A percentile compares a stretch with the other conserved stretches of the same genome.
These are phyloP conservation scores for Hamamelis virginiana DNA, from an alignment of 164 flowering plant species.

Conservation along the genomic window DNA sequence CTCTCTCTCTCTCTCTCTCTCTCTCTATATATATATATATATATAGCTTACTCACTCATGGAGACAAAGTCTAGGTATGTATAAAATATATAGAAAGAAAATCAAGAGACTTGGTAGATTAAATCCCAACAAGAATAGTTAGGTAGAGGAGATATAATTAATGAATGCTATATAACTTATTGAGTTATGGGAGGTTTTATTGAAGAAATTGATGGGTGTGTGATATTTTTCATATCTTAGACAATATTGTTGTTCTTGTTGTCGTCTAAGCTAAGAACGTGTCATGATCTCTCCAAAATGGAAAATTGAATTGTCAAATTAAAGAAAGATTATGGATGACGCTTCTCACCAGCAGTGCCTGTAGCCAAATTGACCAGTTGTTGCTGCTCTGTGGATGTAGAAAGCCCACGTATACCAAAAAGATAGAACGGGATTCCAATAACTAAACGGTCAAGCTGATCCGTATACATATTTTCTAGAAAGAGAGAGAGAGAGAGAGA, in stretches of 20 bases:
- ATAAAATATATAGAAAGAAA: not conserved
- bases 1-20: no score
- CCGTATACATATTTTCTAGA: no score
- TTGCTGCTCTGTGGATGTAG: slow-evolving; percentile 5
- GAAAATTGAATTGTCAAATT: not conserved
- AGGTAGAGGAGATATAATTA: no score
- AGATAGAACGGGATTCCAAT: not conserved
- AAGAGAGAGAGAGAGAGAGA: no score
- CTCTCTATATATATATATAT: no score
- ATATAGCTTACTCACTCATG: no score
- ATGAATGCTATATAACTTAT: not conserved
- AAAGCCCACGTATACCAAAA: slow-evolving; percentile 10
- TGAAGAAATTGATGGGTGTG: not conserved
- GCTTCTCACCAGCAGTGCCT: not conserved
- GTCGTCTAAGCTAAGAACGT: no score
- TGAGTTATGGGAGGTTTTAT: not conserved
- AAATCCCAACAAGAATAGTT: not conserved
- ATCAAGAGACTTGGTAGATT: not conserved
- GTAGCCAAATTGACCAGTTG: slow-evolving; percentile 15
- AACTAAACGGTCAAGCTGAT: not conserved
- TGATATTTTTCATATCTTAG: not conserved
- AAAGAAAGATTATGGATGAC: slow-evolving; percentile 1
- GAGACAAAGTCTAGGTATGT: no score
- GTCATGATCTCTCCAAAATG: not conserved
- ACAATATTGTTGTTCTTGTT: not conserved